phyloP scores from a whole-genome alignment of 768 basidiomycete species.

The Tubosaeta sp. region DNA sequence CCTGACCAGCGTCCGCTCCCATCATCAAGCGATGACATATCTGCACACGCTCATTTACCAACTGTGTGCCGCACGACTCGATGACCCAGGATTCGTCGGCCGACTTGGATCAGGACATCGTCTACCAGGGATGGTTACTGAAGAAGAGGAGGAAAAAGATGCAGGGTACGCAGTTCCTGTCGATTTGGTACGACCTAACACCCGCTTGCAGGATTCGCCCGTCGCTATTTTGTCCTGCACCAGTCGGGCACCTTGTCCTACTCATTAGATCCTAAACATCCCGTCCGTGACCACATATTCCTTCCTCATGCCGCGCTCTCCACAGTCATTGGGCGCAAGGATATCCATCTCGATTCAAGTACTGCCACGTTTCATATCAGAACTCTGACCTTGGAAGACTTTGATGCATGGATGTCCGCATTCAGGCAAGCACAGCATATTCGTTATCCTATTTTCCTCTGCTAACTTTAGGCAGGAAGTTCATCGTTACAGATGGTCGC shows the following conservation, averaged over 20 bases:
- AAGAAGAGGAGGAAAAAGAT: conserved; percentile 87
- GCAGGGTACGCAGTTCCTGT: conserved; percentile 53
- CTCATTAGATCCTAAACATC: conserved; percentile 66
- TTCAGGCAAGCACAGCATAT: conserved; percentile 49
- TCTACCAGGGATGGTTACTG: conserved; percentile 74
- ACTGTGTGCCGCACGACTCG: background rate
- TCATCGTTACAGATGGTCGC: conserved; percentile 42
- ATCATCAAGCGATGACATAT: background rate
- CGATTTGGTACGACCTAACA: background rate
- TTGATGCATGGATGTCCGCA: conserved; percentile 67
- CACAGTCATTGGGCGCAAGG: conserved; percentile 64
- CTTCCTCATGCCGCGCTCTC: conserved; percentile 73
- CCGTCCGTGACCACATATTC: conserved; percentile 64
- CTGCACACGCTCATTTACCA: background rate
- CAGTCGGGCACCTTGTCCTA: conserved; percentile 71
- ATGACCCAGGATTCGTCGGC: conserved; percentile 6
- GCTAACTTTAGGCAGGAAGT: conserved; percentile 46
- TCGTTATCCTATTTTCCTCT: conserved; percentile 7
- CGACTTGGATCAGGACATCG: conserved; percentile 24
- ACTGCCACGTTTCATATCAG: conserved; percentile 80
- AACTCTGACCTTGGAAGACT: conserved; percentile 68
- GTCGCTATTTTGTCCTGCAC: conserved; percentile 72
- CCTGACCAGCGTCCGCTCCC: conserved; percentile 6
- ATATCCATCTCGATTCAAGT: conserved; percentile 76
- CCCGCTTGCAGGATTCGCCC: conserved; percentile 65